These are phyloP conservation scores for Farysia itapuensis DNA, from an alignment of 1,284 basidiomycete species.

Conservation along the genomic window DNA sequence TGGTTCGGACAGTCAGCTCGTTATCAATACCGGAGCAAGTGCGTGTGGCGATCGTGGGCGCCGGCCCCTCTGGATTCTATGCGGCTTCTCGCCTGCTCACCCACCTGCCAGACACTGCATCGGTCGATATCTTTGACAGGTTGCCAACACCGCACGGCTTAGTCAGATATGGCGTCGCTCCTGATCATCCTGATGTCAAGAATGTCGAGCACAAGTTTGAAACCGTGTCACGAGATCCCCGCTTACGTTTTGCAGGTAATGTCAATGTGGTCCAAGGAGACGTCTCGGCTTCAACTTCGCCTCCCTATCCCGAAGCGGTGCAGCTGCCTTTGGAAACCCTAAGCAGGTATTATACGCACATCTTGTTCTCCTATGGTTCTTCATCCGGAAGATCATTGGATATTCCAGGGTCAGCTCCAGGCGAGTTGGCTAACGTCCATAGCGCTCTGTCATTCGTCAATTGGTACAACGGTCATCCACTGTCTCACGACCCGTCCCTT, in stretches of 20 bases:
- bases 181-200: conserved; percentile 99
- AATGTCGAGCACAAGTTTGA: conserved; percentile 98
- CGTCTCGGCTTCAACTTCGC: conserved; percentile 23
- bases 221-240: conserved; percentile 57
- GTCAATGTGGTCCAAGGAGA: conserved; percentile 68
- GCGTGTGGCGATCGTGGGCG: conserved; percentile 76
- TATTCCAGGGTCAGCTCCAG: conserved; percentile 63
- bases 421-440: conserved; percentile 65
- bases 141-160: conserved; percentile 93
- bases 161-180: conserved; percentile 93
- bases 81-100: conserved; percentile 65
- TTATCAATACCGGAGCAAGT: not conserved
- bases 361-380: conserved; percentile 80
- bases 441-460: conserved; percentile 86
- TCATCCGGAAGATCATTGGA: conserved; percentile 64
- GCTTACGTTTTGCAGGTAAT: conserved; percentile 76
- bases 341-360: conserved; percentile 73
- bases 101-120: conserved; percentile 10
- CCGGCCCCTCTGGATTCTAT: conserved; percentile 93
- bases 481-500: conserved; percentile 47
- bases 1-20: not conserved
- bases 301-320: conserved; percentile 64
- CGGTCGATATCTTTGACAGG: conserved; percentile 86
- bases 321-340: conserved; percentile 68
- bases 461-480: conserved; percentile 95